Base-by-base conservation (phyloP, 2,329 filamentous ascomycete species). In the Cladobotryum protrusum region DNA sequence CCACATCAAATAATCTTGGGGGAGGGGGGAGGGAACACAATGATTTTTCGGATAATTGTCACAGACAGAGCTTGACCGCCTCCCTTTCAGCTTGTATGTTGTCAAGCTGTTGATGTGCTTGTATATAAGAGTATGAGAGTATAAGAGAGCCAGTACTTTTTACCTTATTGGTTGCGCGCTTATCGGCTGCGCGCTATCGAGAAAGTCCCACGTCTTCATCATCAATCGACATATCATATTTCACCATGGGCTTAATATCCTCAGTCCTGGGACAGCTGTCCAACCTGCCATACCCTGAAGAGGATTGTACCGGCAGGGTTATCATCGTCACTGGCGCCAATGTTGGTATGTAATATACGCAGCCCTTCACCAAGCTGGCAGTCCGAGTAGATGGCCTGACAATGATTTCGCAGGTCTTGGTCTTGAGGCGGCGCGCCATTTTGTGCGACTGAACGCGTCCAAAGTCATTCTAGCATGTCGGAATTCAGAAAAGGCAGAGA, bases 271-370 rank as follows among this genome's bases (percentile, higher is more conserved):
- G 54, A 45, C 59, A 63, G 41, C 62, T 62, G 46, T 51, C 51
- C 11, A 58, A 47, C 17, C 59, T 66, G 42, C 63, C 64, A n/a
- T 61, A 61, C 43, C 66, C 67, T 13, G 49, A 51, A 6, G 53
- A 62, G 48, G 58, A 69, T 52, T 68, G 63, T 54, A 58, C 61
- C 5, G 67, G 63, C 12, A 63, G 68, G 48, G 64, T 59, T 7
- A 56, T 71, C 48, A 63, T 72, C 29, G 57, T 73, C 39, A 73
- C 68, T 1, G 71, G 70, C 34, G 61, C 67, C 45, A 73, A 72
- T 49, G 43, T 18, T 2, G 50, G 50, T 32, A 43, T 24, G 40
- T 2, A 47, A 47, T 32, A 43, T 24, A 17, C 13, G 7, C 13
- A 42, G 6, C 19, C 40, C 40, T 42, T n/a, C 40, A 6, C 17